A percentile compares a stretch with the other conserved stretches of the same genome.
phyloP scores from a whole-genome alignment of 1,284 basidiomycete genomes.

The Exsudoporus floridanus region DNA sequence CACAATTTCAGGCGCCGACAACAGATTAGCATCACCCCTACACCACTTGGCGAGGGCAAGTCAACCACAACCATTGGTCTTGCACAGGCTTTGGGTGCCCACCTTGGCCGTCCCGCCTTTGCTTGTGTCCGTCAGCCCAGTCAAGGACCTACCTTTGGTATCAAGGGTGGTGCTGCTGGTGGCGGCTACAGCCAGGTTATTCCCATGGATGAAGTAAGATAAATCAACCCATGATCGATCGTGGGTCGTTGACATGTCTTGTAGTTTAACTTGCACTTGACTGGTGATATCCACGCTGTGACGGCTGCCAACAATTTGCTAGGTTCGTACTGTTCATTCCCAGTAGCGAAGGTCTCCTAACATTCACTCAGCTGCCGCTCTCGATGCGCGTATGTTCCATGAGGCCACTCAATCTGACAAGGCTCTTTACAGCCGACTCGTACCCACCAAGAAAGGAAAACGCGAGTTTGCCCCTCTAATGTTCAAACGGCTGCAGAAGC shows the following conservation, averaged over 20 bases:
- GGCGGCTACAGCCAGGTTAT: constrained; percentile 99
- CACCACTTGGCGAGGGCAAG: constrained; percentile 97
- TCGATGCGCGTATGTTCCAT: constrained; percentile 98
- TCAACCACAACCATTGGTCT: constrained; percentile 98
- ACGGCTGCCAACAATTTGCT: constrained; percentile 97
- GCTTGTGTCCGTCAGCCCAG: constrained; percentile 99
- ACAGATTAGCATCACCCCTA: constrained; percentile 84
- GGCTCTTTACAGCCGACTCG: constrained; percentile 90
- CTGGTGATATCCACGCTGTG: constrained; percentile 97
- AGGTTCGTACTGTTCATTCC: constrained; percentile 43
- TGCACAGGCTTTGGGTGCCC: constrained; percentile 94
- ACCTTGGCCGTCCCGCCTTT: constrained; percentile 89
- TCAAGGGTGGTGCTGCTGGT: constrained; percentile 98
- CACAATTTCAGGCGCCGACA: background rate
- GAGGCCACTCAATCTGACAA: constrained; percentile 96
- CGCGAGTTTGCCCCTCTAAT: constrained; percentile 95
- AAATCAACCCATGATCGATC: background rate
- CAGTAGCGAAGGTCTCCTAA: constrained; percentile 7
- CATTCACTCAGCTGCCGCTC: constrained; percentile 72
- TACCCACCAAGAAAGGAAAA: constrained; percentile 92
- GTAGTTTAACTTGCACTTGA: constrained; percentile 93
- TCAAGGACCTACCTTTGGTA: constrained; percentile 98
- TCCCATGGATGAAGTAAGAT: constrained; percentile 92
- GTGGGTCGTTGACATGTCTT: constrained; percentile 7
- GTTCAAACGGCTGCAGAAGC: constrained; percentile 92